These are phyloP conservation scores for Gossypium gossypioides DNA, from an alignment of 441 rosid species.

Conservation along the genomic window DNA sequence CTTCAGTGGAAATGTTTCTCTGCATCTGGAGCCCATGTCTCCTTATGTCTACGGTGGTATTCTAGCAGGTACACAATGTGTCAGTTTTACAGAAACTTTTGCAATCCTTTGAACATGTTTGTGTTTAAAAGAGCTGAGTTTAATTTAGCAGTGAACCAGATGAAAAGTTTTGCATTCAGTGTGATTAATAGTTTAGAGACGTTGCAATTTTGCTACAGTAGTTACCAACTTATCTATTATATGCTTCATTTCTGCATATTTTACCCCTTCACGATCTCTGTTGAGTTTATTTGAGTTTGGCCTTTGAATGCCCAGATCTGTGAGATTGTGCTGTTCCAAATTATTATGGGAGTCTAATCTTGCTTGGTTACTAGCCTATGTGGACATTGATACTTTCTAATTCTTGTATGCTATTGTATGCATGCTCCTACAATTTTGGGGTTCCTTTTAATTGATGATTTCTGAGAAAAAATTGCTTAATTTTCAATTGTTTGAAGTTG, in stretches of 20 bases:
- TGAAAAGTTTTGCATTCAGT: not conserved
- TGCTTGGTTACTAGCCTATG: not conserved
- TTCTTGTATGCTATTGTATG: not conserved
- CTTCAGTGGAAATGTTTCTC: conserved; percentile 72
- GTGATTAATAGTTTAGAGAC: not conserved
- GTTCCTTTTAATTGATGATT: not conserved
- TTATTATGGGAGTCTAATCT: not conserved
- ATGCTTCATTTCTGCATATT: not conserved
- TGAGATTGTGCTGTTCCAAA: conserved; percentile 4
- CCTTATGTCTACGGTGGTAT: conserved; percentile 71
- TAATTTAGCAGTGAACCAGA: not conserved
- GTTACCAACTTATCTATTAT: not conserved
- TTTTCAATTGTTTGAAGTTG: not conserved
- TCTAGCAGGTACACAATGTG: conserved; percentile 66
- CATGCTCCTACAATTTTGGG: not conserved
- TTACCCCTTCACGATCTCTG: not conserved
- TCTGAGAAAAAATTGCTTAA: not conserved
- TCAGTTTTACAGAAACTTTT: not conserved
- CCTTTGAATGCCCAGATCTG: not conserved
- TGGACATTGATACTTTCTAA: not conserved
- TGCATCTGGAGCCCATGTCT: conserved; percentile 43
- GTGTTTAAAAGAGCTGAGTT: not conserved
- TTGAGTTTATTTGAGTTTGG: not conserved
- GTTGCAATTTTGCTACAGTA: not conserved
- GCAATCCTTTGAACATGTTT: not conserved